phyloP scores from a whole-genome alignment of 2,329 filamentous ascomycete species.

The Leptographium procerum region DNA sequence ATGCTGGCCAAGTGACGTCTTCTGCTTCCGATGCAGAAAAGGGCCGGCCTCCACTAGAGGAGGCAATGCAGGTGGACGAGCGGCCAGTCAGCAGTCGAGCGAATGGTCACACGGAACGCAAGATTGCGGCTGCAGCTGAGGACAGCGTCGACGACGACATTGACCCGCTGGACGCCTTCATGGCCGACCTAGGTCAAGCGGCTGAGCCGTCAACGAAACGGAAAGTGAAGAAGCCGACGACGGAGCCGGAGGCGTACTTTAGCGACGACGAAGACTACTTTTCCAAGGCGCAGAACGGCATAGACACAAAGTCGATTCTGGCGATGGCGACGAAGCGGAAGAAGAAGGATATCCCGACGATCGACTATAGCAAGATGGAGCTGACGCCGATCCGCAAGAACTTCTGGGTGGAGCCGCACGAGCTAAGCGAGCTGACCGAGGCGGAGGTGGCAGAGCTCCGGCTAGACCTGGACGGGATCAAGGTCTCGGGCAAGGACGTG shows the following conservation, averaged over 20 bases:
- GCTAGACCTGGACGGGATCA: conserved; percentile 87
- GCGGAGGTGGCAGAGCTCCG: conserved; percentile 73
- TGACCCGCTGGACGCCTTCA: conserved; percentile 94
- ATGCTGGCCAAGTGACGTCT: conserved; percentile 8
- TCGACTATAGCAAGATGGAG: conserved; percentile 79
- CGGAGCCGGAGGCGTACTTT: conserved; percentile 70
- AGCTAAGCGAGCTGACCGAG: conserved; percentile 72
- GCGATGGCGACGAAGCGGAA: conserved; percentile 57
- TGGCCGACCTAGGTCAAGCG: conserved; percentile 53
- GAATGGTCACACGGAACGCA: no score
- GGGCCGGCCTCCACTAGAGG: conserved; percentile 14
- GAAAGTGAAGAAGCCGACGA: conserved; percentile 42
- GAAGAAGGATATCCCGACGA: conserved; percentile 86
- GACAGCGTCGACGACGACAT: conserved; percentile 49
- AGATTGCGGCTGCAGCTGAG: neutral
- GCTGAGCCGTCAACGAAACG: conserved; percentile 32
- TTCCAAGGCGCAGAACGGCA: conserved; percentile 35
- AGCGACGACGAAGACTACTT: conserved; percentile 72
- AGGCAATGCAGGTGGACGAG: conserved; percentile 46
- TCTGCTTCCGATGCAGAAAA: conserved; percentile 11
- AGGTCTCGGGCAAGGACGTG: conserved; percentile 76
- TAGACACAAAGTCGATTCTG: conserved; percentile 35
- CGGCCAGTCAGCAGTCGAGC: no score
- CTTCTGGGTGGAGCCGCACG: conserved; percentile 86
- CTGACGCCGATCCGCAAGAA: conserved; percentile 82